Conservation (phyloP, 2,329 filamentous ascomycete species). For the Hypoxylon sp. region DNA sequence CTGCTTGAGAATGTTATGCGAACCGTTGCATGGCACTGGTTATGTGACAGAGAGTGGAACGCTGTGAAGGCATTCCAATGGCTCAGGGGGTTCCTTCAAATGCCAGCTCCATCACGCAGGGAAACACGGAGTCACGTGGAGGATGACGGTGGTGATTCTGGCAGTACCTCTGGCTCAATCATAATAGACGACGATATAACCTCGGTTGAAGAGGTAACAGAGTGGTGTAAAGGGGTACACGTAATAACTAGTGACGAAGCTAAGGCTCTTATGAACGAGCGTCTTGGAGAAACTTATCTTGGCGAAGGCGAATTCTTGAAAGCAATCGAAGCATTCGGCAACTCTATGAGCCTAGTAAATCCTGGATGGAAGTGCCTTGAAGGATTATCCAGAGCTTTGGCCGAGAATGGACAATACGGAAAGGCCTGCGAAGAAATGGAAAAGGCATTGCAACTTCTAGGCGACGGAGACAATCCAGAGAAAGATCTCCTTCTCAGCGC, state of each 20-base stretch:
- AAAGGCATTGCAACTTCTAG: constrained; percentile 3
- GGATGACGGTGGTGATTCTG: background rate
- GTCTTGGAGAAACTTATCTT: constrained; percentile 26
- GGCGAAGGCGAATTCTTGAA: background rate
- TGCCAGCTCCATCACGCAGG: background rate
- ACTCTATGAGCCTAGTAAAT: background rate
- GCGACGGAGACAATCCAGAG: background rate
- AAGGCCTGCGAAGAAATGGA: constrained; percentile 19
- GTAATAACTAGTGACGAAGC: constrained; percentile 16
- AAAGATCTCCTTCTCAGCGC: constrained; percentile 1
- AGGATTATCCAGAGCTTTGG: constrained; percentile 15
- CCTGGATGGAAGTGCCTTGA: constrained; percentile 8
- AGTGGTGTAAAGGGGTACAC: constrained; percentile 21
- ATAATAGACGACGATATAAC: background rate
- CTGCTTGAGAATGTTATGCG: constrained; percentile 22
- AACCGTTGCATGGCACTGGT: constrained; percentile 24
- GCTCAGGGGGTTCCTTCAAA: constrained; percentile 13
- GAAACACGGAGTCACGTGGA: background rate
- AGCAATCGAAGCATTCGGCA: constrained; percentile 10
- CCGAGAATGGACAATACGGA: constrained; percentile 6
- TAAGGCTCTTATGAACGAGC: constrained; percentile 22
- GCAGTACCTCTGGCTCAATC: background rate
- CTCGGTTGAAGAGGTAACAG: background rate
- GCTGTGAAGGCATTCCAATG: constrained; percentile 17
- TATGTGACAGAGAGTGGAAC: constrained; percentile 19